Evolutionary conservation across 2,329 filamentous ascomycete species (phyloP), one percentile per base, ranked within the genome.

Genomic region (Arthrobotrys conoides): DNA sequence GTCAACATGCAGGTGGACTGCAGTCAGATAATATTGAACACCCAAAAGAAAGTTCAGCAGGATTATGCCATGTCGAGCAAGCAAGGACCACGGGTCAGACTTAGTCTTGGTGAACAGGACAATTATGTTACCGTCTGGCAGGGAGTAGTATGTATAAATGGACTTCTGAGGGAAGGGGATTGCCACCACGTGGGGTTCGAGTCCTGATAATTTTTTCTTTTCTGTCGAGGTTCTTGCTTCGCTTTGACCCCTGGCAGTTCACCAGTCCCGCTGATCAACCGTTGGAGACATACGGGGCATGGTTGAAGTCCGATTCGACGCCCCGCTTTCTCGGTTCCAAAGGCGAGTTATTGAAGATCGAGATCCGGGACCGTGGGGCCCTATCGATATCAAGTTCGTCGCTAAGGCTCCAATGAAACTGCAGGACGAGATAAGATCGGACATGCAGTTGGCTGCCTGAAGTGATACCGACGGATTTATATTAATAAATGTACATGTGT

Each of bases 251-350:
- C 67, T 64, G 57, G 55, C 46, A 44, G 55, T 38, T n/a, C 27
- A 20, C 20, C 36, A 36, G 18, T 41, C n/a, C 48, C 57, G 46
- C 36, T 36, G 68, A 71, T 71, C 68, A 41, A 44, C 33, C 68
- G 68, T 44, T 59, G 36, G 22, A 63, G 24, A 53, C 55, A 38
- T 57, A 65, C 20, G 22, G 18, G 20, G 36, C 22, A 71, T 64
- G 33, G 57, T 53, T 44, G 30, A 46, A 27, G 55, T 65, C 57
- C 44, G 68, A 71, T 71, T 71, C 46, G 68, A 71, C 53, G 68
- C 68, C 68, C 55, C 68, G 55, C 41, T 51, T 64, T 65, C 57
- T 71, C 68, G 68, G 68, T 71, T 71, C 67, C 67, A 63, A 71
- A 71, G 24, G 41, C 48, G 44, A 44, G 33, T 68, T 59, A 33